Evolutionary conservation across 352 stramenopile genomes (phyloP).

Genomic region (Pythium oligandrum): DNA sequence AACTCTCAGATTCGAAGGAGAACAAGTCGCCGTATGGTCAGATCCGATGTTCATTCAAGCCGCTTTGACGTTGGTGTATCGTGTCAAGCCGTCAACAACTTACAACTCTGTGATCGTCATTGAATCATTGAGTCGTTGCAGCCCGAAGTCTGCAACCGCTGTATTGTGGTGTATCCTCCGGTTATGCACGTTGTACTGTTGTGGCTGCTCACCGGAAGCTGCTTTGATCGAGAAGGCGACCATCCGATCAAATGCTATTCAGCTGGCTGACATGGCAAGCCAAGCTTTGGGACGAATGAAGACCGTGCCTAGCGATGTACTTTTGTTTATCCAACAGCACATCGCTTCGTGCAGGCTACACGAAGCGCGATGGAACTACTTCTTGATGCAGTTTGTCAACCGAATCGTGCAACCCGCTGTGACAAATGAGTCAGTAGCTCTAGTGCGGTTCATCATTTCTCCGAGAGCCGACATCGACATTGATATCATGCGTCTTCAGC

Average conservation of each 20-base stretch:
- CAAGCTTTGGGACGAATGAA: background rate
- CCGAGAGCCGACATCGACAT: constrained; percentile 12
- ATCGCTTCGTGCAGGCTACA: constrained; percentile 8
- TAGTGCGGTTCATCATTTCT: constrained; percentile 5
- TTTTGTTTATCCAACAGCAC: constrained; percentile 16
- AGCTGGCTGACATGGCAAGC: background rate
- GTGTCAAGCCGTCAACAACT: background rate
- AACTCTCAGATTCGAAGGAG: background rate
- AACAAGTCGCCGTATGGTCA: no score
- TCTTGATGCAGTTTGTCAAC: constrained; percentile 12
- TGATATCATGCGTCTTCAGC: no score
- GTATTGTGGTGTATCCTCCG: constrained; percentile 49
- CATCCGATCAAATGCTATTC: constrained; percentile 16
- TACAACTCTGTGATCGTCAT: no score
- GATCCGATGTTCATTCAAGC: constrained; percentile 4
- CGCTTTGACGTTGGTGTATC: constrained; percentile 12
- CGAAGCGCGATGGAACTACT: constrained; percentile 13
- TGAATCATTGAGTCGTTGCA: no score
- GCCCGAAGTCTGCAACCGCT: constrained; percentile 1
- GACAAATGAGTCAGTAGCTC: background rate
- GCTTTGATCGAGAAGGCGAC: background rate
- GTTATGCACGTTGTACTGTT: constrained; percentile 56
- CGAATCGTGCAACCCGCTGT: constrained; percentile 11
- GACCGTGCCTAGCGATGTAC: constrained; percentile 1
- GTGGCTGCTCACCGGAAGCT: constrained; percentile 22